These are phyloP conservation scores for Shiraia sp. DNA, from an alignment of 2,329 filamentous ascomycete genomes.

Conservation along the genomic window DNA sequence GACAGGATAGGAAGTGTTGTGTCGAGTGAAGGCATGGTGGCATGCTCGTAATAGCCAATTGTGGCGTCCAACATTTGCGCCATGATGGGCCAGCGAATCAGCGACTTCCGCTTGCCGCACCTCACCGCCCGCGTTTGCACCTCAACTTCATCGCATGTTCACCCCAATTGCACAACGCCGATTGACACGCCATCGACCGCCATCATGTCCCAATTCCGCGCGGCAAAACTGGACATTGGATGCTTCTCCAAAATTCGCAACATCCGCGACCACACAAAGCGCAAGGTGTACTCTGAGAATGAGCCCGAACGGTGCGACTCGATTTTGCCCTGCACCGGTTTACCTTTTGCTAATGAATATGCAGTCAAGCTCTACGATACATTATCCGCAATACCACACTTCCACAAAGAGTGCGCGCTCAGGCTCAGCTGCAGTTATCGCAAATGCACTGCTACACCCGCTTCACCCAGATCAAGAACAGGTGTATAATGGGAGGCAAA, in stretches of 20 bases:
- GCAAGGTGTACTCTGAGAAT: constrained; percentile 83
- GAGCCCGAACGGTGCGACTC: constrained; percentile 79
- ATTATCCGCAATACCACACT: constrained; percentile 92
- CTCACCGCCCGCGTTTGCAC: constrained; percentile 1
- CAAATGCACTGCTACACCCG: constrained; percentile 97
- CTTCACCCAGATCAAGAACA: constrained; percentile 89
- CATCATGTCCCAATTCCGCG: constrained; percentile 71
- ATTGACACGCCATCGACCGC: constrained; percentile 18
- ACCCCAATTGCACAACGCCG: constrained; percentile 3
- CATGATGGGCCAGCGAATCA: constrained; percentile 1
- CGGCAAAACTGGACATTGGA: constrained; percentile 87
- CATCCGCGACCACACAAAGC: constrained; percentile 95
- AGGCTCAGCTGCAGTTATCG: constrained; percentile 88
- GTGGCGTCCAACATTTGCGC: neutral
- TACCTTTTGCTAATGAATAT: constrained; percentile 3
- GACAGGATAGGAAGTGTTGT: no score
- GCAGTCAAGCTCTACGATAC: constrained; percentile 79
- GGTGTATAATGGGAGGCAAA: constrained; percentile 91
- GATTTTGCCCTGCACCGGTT: constrained; percentile 1
- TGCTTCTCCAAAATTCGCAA: constrained; percentile 84
- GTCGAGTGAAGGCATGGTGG: no score
- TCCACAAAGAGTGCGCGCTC: constrained; percentile 77
- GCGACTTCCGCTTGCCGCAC: neutral
- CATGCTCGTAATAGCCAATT: no score
- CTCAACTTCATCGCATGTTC: constrained; percentile 10